Evolutionary conservation across 108 stramenopile genomes (phyloP), one percentile per base, ranked within the genome.

Genomic region (Pseudonitzschia multiseries): DNA sequence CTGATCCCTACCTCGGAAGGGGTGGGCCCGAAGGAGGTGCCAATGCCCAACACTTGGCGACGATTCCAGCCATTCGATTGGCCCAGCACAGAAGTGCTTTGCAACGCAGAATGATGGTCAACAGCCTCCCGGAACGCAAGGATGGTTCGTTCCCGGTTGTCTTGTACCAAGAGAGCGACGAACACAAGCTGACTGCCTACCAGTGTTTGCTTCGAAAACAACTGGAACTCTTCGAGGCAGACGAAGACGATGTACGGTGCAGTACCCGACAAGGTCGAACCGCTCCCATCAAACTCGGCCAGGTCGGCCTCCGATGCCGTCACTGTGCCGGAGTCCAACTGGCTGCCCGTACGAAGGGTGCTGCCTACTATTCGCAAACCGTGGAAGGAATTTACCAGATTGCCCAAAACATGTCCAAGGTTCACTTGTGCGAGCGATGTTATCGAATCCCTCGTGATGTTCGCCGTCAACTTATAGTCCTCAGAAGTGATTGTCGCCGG

Each of bases 261-360:
- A 63, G 57, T 31, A 69, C 72, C 10, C 20, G 20, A 31, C 83
- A 81, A 28, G 83, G 83, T 26, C 48, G 83, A 8, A 75, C 74
- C 41, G 63, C 59, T 9, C 69, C 62, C 28, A 81, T 84, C 57
- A 62, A 65, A 32, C 24, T 81, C 15, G 80, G 80, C 8, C 83
- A 84, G 70, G 82, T 80, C 12, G 83, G 83, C 15, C 18, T 84
- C 12, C 61, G 79, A 68, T 84, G 83, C 70, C 65, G 70, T 15
- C 80, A 81, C 61, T 84, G 83, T 54, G 68, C 72, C 6, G 42
- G 67, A 14, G 24, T 78, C 4, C 76, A 69, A 4, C 52, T 60
- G 40, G 67, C 70, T 17, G 43, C 60, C 9, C 61, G 80, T 3
- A 72, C 84, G 1, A 68, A 68, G 26, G 84, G 80, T 21, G 69